A percentile compares a stretch with the other conserved stretches of the same genome.
Evolutionary conservation across 768 basidiomycete species (phyloP).

Genomic region (Dioszegia aurantiaca): DNA sequence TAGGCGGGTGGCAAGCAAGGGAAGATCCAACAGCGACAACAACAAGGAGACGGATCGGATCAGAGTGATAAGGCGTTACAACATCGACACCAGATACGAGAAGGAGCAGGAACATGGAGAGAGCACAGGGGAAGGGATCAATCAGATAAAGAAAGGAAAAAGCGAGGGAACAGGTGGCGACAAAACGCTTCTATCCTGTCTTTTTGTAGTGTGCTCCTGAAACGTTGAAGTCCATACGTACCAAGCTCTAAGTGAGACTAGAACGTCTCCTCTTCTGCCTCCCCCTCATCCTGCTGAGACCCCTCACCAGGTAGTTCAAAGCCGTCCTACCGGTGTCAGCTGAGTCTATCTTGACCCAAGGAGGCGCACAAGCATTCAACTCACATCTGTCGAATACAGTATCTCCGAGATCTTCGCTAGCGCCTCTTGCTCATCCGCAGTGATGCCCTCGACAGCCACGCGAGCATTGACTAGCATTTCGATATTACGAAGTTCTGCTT

Average conservation of each 20-base stretch:
- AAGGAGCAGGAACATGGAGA: too few species aligned
- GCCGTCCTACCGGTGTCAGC: slow-evolving; percentile 9
- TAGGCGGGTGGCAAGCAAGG: too few species aligned
- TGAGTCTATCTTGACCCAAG: neutral
- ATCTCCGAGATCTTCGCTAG: slow-evolving; percentile 84
- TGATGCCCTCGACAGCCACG: slow-evolving; percentile 62
- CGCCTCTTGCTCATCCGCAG: slow-evolving; percentile 52
- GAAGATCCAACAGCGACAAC: too few species aligned
- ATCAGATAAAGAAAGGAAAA: too few species aligned
- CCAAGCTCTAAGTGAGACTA: slow-evolving; percentile 11
- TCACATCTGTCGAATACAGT: slow-evolving; percentile 88
- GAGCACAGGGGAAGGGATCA: too few species aligned
- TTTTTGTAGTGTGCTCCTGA: too few species aligned
- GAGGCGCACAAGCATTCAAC: slow-evolving; percentile 23
- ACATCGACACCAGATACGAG: too few species aligned
- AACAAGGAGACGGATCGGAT: too few species aligned
- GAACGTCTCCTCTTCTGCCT: slow-evolving; percentile 50
- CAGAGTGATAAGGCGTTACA: too few species aligned
- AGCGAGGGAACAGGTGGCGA: too few species aligned
- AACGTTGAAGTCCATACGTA: too few species aligned
- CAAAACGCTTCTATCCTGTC: too few species aligned
- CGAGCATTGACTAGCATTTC: slow-evolving; percentile 88
- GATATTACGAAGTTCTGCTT: slow-evolving; percentile 79
- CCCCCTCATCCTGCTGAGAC: slow-evolving; percentile 10
- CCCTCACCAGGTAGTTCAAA: slow-evolving; percentile 19